phyloP scores from a whole-genome alignment of 2,329 filamentous ascomycete species.

The Trichoderma semiorbis region DNA sequence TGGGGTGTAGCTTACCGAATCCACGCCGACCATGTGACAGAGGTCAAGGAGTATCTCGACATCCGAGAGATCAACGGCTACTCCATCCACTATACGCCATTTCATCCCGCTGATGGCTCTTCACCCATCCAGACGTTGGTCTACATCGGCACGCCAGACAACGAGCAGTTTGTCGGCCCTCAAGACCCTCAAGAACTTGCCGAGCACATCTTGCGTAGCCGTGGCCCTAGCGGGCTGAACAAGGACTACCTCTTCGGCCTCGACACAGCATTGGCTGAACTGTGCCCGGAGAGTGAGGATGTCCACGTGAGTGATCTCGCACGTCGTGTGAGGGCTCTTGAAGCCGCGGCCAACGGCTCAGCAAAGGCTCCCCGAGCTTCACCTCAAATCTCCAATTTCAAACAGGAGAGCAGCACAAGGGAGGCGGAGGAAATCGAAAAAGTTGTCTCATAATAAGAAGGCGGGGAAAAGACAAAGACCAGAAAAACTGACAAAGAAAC shows the following conservation, averaged over 20 bases:
- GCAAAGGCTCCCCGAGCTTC: conserved; percentile 19
- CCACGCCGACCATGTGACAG: conserved; percentile 63
- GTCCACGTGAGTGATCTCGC: conserved; percentile 82
- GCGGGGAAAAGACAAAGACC: conserved; percentile 11
- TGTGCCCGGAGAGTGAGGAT: conserved; percentile 76
- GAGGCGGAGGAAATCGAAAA: conserved; percentile 33
- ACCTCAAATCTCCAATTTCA: conserved; percentile 22
- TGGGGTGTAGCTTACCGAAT: conserved; percentile 96
- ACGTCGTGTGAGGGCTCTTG: conserved; percentile 62
- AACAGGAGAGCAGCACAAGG: conserved; percentile 25
- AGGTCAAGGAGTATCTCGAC: conserved; percentile 87
- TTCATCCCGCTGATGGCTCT: conserved; percentile 52
- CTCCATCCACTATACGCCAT: conserved; percentile 84
- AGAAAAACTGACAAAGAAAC: conserved; percentile 9
- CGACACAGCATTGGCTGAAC: conserved; percentile 67
- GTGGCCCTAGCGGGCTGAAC: conserved; percentile 84
- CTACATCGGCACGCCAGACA: conserved; percentile 91
- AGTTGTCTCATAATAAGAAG: conserved; percentile 7
- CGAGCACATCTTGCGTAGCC: conserved; percentile 71
- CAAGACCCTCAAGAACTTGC: conserved; percentile 77
- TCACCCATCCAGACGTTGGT: conserved; percentile 59
- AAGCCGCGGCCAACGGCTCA: conserved; percentile 23
- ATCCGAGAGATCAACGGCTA: conserved; percentile 98
- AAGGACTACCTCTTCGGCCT: conserved; percentile 83
- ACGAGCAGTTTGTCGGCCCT: conserved; percentile 84